Evolutionary conservation across 805 yeast genomes (phyloP), one percentile per base, ranked within the genome.

Genomic region (Saccharomycopsis capsularis): DNA sequence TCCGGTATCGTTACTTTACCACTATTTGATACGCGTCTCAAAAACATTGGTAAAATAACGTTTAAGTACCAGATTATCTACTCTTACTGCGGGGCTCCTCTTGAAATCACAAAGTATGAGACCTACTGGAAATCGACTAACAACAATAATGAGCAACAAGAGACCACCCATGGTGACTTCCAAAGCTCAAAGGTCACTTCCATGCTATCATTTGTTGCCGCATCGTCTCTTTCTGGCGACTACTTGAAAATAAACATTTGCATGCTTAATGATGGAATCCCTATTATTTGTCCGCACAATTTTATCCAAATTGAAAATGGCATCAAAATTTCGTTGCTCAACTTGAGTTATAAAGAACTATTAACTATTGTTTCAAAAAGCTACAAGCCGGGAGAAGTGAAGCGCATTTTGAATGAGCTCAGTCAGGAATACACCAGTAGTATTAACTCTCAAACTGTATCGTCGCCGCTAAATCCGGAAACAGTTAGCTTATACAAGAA

Each of bases 101-200:
- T 91, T 51, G 97, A 90, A 63, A 84, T 95, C 39, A 82, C 95
- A 9, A 87, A 88, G 67, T 89, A 85, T 62, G 97, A 90, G 60
- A 91, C 98, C 0, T 91, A 91, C 66, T 91, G 99, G 99, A 93
- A 90, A 65, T 82, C 95, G 0, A 85, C 96, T 0, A 76, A 82
- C 40, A 78, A 77, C 36, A 64, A 69, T 39, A 39, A 9, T 6
- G 19, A 34, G 6, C 13, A n/a, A 11, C n/a, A n/a, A n/a, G n/a
- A n/a, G n/a, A n/a, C n/a, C n/a, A n/a, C n/a, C n/a, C n/a, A n/a
- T n/a, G n/a, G n/a, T n/a, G n/a, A n/a, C n/a, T n/a, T n/a, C n/a
- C n/a, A n/a, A n/a, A 7, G 11, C 11, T 23, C 19, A 24, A 43
- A 43, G 15, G 19, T 40, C 40, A 43, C 61, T 15, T 51, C 56